A percentile compares a stretch with the other conserved stretches of the same genome.
These are phyloP conservation scores for Mycena crocata DNA, from an alignment of 768 basidiomycete species.

Conservation along the genomic window DNA sequence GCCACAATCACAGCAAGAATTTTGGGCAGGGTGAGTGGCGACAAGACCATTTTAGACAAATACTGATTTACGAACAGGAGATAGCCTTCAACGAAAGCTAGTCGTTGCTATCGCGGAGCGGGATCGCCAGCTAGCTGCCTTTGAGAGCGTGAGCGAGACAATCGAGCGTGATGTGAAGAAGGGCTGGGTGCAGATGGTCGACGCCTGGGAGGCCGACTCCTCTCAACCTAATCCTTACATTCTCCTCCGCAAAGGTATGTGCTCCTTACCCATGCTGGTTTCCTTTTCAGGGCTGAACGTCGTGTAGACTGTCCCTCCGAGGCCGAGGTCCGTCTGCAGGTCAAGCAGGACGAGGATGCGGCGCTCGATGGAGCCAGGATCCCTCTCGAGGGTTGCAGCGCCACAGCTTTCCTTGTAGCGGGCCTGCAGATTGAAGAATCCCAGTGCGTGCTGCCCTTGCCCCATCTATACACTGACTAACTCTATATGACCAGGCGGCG, in stretches of 20 bases:
- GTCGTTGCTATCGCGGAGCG: too few relatives aligned
- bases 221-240: conserved; percentile 2
- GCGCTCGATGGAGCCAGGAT: not conserved
- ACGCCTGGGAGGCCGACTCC: too few relatives aligned
- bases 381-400: not conserved
- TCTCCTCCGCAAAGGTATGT: not conserved
- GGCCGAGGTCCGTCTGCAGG: not conserved
- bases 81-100: too few relatives aligned
- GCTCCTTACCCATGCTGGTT: not conserved
- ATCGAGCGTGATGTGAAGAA: too few relatives aligned
- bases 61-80: too few relatives aligned
- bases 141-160: too few relatives aligned
- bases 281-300: not conserved
- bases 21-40: too few relatives aligned
- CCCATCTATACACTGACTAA: not conserved
- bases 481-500: conserved; percentile 2
- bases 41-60: too few relatives aligned
- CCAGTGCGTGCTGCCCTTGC: conserved; percentile 10
- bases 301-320: not conserved
- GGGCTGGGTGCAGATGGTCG: too few relatives aligned
- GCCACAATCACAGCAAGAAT: too few relatives aligned
- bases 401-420: conserved; percentile 13
- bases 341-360: not conserved
- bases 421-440: conserved; percentile 26
- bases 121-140: too few relatives aligned